Conservation (phyloP, 352 stramenopile genomes). For the Pelagophyceae sp. region DNA sequence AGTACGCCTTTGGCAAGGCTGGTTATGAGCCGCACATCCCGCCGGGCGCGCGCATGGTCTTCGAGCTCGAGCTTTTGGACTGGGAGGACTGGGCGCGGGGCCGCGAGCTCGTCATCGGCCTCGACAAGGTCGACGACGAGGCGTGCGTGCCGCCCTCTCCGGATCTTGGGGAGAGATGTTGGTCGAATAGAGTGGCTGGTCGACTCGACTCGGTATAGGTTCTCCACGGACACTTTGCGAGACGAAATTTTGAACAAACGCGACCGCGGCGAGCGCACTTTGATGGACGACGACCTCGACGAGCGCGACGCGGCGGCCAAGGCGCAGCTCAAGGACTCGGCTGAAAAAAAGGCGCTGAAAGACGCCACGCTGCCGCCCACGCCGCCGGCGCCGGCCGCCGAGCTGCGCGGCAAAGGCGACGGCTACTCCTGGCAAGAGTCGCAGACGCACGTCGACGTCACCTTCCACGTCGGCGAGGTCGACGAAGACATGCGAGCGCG, state of each 20-base stretch:
- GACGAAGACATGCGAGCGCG: too few relatives aligned
- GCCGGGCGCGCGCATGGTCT: neutral
- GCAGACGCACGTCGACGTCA: neutral
- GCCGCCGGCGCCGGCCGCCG: neutral
- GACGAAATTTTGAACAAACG: neutral
- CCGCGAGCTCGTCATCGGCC: constrained; percentile 5
- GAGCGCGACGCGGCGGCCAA: neutral
- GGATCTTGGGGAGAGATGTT: neutral
- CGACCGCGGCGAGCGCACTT: neutral
- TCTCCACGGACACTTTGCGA: neutral
- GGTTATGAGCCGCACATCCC: constrained; percentile 13
- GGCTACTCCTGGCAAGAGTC: neutral
- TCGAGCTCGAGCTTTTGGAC: constrained; percentile 12
- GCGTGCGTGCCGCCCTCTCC: too few relatives aligned
- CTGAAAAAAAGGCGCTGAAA: neutral
- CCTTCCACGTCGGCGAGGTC: neutral
- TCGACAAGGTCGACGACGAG: neutral
- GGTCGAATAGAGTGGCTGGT: neutral
- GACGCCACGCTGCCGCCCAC: neutral
- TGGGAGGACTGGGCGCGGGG: neutral
- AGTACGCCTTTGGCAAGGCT: constrained; percentile 1
- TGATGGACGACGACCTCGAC: neutral
- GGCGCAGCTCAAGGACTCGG: neutral
- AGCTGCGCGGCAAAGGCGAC: neutral
- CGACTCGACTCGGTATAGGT: neutral